phyloP scores from a whole-genome alignment of 2,329 filamentous ascomycete species.

The Aspergillus costaricaensis region DNA sequence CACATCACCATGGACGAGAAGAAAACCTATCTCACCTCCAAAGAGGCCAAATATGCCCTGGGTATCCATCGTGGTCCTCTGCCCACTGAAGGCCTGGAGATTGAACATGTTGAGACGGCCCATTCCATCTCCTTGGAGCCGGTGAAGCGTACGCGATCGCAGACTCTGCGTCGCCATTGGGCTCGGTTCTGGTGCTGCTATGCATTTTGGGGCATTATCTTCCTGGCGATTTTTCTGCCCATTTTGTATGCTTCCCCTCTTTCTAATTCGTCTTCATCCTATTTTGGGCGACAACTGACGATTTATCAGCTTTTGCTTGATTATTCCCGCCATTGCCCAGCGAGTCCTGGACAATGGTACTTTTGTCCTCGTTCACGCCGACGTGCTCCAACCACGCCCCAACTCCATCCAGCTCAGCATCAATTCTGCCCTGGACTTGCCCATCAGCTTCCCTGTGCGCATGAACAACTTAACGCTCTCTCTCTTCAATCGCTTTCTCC shows the following conservation, averaged over 20 bases:
- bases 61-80: conserved; percentile 35
- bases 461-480: conserved; percentile 39
- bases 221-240: conserved; percentile 43
- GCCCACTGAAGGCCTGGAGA: conserved; percentile 20
- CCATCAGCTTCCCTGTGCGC: conserved; percentile 37
- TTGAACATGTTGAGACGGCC: conserved; percentile 32
- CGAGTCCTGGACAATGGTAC: conserved; percentile 39
- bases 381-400: conserved; percentile 37
- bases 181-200: conserved; percentile 44
- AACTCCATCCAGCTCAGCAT: conserved; percentile 38
- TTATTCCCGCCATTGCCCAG: conserved; percentile 46
- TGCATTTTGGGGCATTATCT: conserved; percentile 36
- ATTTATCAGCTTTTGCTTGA: conserved; percentile 38
- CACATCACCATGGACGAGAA: conserved; percentile 27
- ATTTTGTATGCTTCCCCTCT: conserved; percentile 36
- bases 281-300: conserved; percentile 7
- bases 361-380: conserved; percentile 39
- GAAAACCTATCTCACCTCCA: conserved; percentile 27
- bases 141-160: conserved; percentile 24
- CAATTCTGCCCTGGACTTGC: conserved; percentile 39
- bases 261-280: neutral
- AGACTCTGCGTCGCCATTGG: conserved; percentile 38
- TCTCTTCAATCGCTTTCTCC: conserved; percentile 36
- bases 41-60: conserved; percentile 34
- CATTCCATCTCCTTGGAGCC: conserved; percentile 31